These are phyloP conservation scores for Trichoderma atrobrunneum DNA, from an alignment of 2,329 filamentous ascomycete genomes.

Conservation along the genomic window DNA sequence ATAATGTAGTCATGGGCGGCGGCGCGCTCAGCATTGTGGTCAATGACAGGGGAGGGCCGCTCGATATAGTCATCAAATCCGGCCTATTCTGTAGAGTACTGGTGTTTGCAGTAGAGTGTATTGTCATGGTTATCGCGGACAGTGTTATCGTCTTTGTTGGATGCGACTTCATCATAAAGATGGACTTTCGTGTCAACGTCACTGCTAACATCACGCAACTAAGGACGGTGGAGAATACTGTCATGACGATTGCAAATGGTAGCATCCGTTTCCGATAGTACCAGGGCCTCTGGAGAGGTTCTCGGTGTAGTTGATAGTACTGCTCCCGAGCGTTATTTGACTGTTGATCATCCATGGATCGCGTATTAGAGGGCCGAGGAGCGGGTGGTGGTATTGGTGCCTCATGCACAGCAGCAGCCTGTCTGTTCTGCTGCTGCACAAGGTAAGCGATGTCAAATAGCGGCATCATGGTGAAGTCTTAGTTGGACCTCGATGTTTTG, in stretches of 20 bases:
- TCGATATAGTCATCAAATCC: neutral
- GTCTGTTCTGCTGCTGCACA: neutral
- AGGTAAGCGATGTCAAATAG: constrained; percentile 5
- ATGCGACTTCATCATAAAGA: neutral
- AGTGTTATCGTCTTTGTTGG: constrained; percentile 4
- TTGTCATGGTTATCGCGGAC: neutral
- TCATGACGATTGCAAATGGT: constrained; percentile 3
- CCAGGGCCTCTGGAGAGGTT: neutral
- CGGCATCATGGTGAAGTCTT: neutral
- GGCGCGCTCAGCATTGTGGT: neutral
- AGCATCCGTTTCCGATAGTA: constrained; percentile 11
- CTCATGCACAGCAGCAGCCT: neutral
- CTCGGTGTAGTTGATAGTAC: constrained; percentile 1
- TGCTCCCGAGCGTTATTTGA: neutral
- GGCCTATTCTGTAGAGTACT: neutral
- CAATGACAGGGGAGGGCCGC: neutral
- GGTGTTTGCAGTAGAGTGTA: neutral
- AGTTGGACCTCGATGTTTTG: neutral
- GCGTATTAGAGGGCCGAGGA: neutral
- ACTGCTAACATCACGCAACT: constrained; percentile 3
- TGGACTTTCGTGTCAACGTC: constrained; percentile 3
- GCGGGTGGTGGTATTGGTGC: neutral
- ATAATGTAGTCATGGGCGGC: neutral
- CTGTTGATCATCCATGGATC: neutral
- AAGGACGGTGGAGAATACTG: neutral